A percentile compares a stretch with the other conserved stretches of the same genome.
Evolutionary conservation across 768 basidiomycete genomes (phyloP).

Genomic region (Boletus rufocinnamomeus): DNA sequence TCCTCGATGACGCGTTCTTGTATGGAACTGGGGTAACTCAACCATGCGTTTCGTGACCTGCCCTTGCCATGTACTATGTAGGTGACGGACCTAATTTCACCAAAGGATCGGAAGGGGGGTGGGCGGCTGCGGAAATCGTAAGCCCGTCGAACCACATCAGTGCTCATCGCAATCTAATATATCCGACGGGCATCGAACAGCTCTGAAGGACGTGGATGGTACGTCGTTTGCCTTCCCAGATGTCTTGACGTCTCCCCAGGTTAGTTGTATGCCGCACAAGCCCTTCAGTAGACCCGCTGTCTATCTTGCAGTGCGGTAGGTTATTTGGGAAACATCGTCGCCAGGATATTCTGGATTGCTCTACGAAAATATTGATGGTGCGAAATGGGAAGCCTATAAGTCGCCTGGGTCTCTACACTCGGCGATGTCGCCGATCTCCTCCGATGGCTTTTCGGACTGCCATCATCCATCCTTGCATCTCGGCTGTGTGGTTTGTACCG

Average conservation of each 20-base stretch:
- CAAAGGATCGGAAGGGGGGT: too few species aligned
- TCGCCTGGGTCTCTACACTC: neutral
- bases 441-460: neutral
- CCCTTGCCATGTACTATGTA: too few species aligned
- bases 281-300: too few species aligned
- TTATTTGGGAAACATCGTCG: neutral
- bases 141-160: too few species aligned
- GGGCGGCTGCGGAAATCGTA: too few species aligned
- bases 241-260: too few species aligned
- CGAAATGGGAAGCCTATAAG: neutral
- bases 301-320: too few species aligned
- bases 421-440: neutral
- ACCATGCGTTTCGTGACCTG: neutral
- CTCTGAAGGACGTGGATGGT: too few species aligned
- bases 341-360: neutral
- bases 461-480: neutral
- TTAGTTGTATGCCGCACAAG: too few species aligned
- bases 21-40: neutral
- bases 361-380: neutral
- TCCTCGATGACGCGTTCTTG: neutral
- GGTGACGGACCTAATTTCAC: too few species aligned
- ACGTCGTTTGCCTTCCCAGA: neutral
- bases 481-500: neutral
- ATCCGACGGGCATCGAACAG: too few species aligned
- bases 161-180: too few species aligned